phyloP scores from a whole-genome alignment of 306 rosid species.

The Potentilla sterilis region DNA sequence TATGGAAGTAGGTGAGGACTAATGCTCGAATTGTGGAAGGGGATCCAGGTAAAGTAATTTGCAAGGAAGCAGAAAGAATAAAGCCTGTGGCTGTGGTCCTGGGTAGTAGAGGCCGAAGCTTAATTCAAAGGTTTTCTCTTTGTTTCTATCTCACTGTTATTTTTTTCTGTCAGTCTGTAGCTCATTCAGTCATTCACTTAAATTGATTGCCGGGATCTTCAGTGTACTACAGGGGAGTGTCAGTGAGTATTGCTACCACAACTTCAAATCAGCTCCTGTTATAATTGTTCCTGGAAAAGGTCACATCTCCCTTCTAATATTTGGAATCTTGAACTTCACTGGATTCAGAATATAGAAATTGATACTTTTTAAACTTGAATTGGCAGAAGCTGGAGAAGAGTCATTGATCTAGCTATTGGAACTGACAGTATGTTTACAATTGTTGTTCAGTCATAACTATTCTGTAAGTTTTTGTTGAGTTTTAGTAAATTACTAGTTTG shows the following conservation, averaged over 20 bases:
- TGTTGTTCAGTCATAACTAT: background rate
- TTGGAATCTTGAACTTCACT: background rate
- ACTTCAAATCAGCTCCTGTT: constrained; percentile 78
- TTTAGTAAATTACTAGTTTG: background rate
- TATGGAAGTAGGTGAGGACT: constrained; percentile 52
- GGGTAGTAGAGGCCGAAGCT: constrained; percentile 73
- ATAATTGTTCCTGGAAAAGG: constrained; percentile 87
- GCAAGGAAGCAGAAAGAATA: constrained; percentile 65
- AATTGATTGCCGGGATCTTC: constrained; percentile 21
- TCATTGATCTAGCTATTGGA: constrained; percentile 48
- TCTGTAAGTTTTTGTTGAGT: background rate
- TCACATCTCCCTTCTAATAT: constrained; percentile 6
- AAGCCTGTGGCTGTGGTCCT: constrained; percentile 72
- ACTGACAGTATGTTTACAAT: constrained; percentile 1
- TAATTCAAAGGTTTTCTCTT: constrained; percentile 52
- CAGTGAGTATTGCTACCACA: constrained; percentile 71
- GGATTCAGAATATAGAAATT: background rate
- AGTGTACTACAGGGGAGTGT: constrained; percentile 90
- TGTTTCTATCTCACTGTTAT: background rate
- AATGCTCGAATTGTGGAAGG: constrained; percentile 72
- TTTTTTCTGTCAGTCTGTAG: background rate
- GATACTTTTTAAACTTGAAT: constrained; percentile 20
- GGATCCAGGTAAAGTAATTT: constrained; percentile 66
- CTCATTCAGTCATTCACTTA: constrained; percentile 3
- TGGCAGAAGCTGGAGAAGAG: constrained; percentile 62